Evolutionary conservation across 2,329 filamentous ascomycete species (phyloP), one percentile per base, ranked within the genome.

Genomic region (Phialocephala subalpina): DNA sequence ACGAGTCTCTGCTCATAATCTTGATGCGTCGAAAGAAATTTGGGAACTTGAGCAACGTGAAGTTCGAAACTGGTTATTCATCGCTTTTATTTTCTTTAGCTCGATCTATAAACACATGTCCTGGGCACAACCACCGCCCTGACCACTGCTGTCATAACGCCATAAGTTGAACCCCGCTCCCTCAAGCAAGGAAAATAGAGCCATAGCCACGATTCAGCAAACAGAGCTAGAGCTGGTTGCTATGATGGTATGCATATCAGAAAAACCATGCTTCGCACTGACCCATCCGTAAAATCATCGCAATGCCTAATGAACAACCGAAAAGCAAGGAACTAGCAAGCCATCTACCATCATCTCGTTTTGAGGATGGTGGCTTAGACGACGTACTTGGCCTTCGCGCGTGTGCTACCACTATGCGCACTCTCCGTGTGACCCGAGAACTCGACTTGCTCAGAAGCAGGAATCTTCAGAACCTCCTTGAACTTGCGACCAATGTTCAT

Each of bases 391-490:
- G 96, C 92, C 86, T 97, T 98, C 64, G 96, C 96, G 75, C 97
- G 90, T 67, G 93, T 97, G 82, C 94, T 97, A 73, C 96, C 96
- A 67, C 92, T 90, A 79, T 97, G 92, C 42, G 96, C 95, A 73
- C 92, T 92, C 74, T 99, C 97, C 20, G 93, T 97, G 82, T 99
- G 96, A 67, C 96, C 96, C 22, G 93, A 97, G 82, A 98, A 99
- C 82, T 99, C 97, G 66, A 99, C 89, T 68, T 83, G 80, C 78
- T 98, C 96, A 67, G 82, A 85, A 63, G 89, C 81, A 67, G 91
- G 91, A 67, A 99, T 84, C 78, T 92, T 90, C 63, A 99, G 85
- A 29, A 97, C 90, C 73, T 94, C 91, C 88, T 99, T 99, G 89
- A 99, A 97, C 71, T 90, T 90, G 73, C 85, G 87, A 73, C 96